Evolutionary conservation across 2,329 filamentous ascomycete species (phyloP), one percentile per base, ranked within the genome.

Genomic region (Diaporthe vexans): DNA sequence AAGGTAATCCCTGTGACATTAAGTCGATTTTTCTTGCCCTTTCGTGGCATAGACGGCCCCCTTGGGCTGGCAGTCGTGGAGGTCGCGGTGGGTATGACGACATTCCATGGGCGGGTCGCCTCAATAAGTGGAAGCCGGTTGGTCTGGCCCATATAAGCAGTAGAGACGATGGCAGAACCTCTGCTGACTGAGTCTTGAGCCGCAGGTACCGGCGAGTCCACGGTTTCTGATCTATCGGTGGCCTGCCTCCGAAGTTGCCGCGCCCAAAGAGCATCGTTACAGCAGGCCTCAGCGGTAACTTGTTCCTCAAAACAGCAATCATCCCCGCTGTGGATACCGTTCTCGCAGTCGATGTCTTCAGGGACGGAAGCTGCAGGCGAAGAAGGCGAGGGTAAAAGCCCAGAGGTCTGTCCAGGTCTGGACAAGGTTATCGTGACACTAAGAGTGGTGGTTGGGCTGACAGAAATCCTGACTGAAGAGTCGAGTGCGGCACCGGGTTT

Each of bases 111-210:
- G 21, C 59, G 51, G 13, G 61, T 69, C 24, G 71, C 71, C 61
- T 73, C 52, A n/a, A 46, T 10, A 9, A 69, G 40, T 19, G 71
- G 71, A 35, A 43, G 10, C n/a, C 59, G 58, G 11, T 59, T 29
- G 21, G 51, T 73, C 48, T 73, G 59, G 40, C 51, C 51, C 19
- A 29, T 26, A 7, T 69, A 58, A 15, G 52, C 21, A 35, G 59
- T 57, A 54, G 43, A 73, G 52, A 69, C 61, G 26, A 73, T 56
- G 35, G 52, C 51, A 19, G 56, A 51, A 9, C 59, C 61, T 35
- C 46, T 65, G 15, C 11, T 52, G 40, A 69, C 24, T 35, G n/a
- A 2, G 21, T 37, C 19, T 15, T 2, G 11, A n/a, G 71, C n/a
- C 21, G 29, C 51, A 52, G 51, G 51, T 8, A 33, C 26, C 15